Evolutionary conservation across 2,329 filamentous ascomycete species (phyloP), one percentile per base, ranked within the genome.

Genomic region (Fusarium protoensiforme): DNA sequence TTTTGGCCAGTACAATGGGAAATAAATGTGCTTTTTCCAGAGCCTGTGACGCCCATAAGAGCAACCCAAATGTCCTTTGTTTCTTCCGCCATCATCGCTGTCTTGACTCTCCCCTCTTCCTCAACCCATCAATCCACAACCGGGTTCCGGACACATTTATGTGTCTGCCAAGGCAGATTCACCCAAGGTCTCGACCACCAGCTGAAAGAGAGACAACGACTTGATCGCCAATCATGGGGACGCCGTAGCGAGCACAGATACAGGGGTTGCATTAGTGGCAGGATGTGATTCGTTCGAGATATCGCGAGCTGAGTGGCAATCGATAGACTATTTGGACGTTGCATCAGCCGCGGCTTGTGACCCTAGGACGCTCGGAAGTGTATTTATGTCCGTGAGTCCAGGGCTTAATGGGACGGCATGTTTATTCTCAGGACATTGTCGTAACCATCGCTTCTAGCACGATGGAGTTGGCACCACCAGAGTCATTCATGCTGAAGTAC

Each of bases 1-100:
- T 72, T 63, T 33, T 70, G 54, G 6, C 65, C 72, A 8, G 76
- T 76, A n/a, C 65, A 69, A 38, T 68, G 71, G 22, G 77, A 73
- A 41, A 81, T 78, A 57, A 81, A 79, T 2, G 76, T 78, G 51
- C 76, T 79, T 62, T 81, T 81, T 10, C 79, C 79, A 10, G 78
- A 72, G 2, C 79, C 79, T 8, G 79, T 81, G 59, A 79, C 56
- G 7, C 68, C 65, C 68, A 71, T 71, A 1, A 71, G 36, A 27
- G 65, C 58, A 22, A 68, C 29, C 29, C 57, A 48, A 11, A 68
- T 31, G 31, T 69, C 59, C 6, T 33, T 43, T 39, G 9, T 38
- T 24, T 38, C 20, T 22, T 27, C 8, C n/a, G 54, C 35, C 54
- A 57, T 57, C 5, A 7, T 31, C 16, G 9, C 29, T 31, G 18